phyloP scores from a whole-genome alignment of 305 asterid species.

The Ilex paraguariensis region DNA sequence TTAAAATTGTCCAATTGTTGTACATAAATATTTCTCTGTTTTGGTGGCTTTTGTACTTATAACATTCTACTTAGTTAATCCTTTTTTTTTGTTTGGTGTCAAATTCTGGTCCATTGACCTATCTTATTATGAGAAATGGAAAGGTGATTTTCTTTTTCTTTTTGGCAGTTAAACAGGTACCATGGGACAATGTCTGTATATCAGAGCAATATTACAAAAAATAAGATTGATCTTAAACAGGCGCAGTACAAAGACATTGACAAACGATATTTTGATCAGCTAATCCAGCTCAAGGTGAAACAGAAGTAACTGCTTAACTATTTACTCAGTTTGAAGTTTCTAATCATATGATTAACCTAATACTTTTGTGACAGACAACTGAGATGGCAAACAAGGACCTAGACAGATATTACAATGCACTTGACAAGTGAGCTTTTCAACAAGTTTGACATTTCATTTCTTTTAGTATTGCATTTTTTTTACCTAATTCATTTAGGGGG shows the following conservation, averaged over 20 bases:
- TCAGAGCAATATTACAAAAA: constrained; percentile 74
- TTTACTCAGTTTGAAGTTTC: constrained; percentile 1
- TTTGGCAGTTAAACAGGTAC: constrained; percentile 63
- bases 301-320: constrained; percentile 3
- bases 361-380: constrained; percentile 60
- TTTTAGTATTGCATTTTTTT: not conserved
- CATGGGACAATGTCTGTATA: constrained; percentile 82
- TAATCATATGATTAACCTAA: not conserved
- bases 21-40: no score
- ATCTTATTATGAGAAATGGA: constrained; percentile 7
- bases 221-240: constrained; percentile 81
- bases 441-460: constrained; percentile 2
- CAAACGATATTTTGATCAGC: constrained; percentile 94
- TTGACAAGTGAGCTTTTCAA: constrained; percentile 78
- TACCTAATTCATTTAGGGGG: not conserved
- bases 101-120: constrained; percentile 9
- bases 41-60: no score
- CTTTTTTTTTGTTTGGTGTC: constrained; percentile 8
- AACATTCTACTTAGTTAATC: not conserved
- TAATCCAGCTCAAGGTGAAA: constrained; percentile 90
- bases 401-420: constrained; percentile 91
- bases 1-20: no score
- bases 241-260: constrained; percentile 95
- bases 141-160: constrained; percentile 17
- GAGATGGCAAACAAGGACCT: constrained; percentile 99